phyloP scores from a whole-genome alignment of 2,329 filamentous ascomycete species.

The Penicillium sp. region DNA sequence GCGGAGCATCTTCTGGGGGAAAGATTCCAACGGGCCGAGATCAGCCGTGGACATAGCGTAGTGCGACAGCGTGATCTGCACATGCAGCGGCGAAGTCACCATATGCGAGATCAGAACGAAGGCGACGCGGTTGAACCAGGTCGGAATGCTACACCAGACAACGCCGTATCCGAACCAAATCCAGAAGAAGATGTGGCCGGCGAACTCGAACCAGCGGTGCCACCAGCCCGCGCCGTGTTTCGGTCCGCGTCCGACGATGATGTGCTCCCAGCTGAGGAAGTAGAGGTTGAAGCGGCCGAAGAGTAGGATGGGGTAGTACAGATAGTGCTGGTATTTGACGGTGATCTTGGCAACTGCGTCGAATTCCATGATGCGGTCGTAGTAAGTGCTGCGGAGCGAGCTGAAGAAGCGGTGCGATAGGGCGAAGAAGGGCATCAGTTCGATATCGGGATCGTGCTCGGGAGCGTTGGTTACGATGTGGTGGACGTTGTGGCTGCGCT shows the following conservation, averaged over 20 bases:
- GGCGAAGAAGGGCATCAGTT: conserved; percentile 78
- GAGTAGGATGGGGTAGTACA: conserved; percentile 70
- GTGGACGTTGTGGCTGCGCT: conserved; percentile 87
- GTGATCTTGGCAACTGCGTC: conserved; percentile 61
- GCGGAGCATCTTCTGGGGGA: conserved; percentile 77
- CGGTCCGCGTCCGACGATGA: conserved; percentile 59
- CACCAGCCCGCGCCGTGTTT: conserved; percentile 67
- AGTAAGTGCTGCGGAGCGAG: conserved; percentile 66
- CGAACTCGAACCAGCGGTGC: conserved; percentile 68
- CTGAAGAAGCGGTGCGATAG: conserved; percentile 73
- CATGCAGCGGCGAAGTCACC: conserved; percentile 68
- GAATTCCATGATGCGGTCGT: conserved; percentile 67
- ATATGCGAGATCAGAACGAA: conserved; percentile 73
- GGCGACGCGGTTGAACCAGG: conserved; percentile 55
- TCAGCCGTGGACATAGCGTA: conserved; percentile 87
- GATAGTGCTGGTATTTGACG: conserved; percentile 62
- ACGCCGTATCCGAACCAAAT: conserved; percentile 70
- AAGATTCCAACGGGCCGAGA: conserved; percentile 70
- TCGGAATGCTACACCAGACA: conserved; percentile 62
- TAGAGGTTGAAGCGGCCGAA: conserved; percentile 84
- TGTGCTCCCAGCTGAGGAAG: conserved; percentile 67
- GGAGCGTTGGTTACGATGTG: conserved; percentile 90
- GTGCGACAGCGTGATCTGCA: conserved; percentile 84
- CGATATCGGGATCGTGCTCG: conserved; percentile 90
- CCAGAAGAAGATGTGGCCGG: conserved; percentile 72